Base-by-base conservation (phyloP, 1,139 yeast species). In the Entelexis sorbosivorans region DNA sequence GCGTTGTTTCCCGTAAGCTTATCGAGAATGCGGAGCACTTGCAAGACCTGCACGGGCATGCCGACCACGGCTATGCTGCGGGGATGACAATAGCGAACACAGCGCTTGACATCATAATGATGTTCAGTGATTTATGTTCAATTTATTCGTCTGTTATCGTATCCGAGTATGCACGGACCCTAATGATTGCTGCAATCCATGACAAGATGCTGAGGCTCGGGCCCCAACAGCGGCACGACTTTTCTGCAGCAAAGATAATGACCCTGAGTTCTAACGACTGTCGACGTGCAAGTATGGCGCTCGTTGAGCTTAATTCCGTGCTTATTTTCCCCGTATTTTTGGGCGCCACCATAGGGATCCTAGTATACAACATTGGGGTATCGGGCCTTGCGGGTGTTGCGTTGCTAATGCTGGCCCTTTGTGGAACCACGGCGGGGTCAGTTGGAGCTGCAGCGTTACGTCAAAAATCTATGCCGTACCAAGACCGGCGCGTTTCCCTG, bases 251-350 rank as follows among this genome's bases (percentile, higher is more conserved):
- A 53, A 77, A 75, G 57, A 74, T 87, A 52, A 83, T 93, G 5
- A 80, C 86, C 8, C 66, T 85, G 63, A 74, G 86, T 68, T 81
- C 91, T 14, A 81, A 91, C 2, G 95, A 86, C 63, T 72, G 86
- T 53, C 77, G 89, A 20, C 76, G 94, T 61, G 75, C 86, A 34
- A 94, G 85, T 61, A 75, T 82, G 59, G 89, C 89, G 5, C 64
- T 79, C 36, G 77, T 79, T 8, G 82, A 81, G 66, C 81, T 79
- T 60, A 86, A 87, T 3, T 76, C 79, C 60, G 66, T 79, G n/a
- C 66, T 81, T 54, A 73, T 80, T n/a, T 73, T 83, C 60, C 85
- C 89, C 0, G 68, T 81, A 7, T 88, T 91, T 58, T 69, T 74
- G 52, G 86, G 77, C 36, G 69, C 77, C 10, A 73, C 77, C 33